phyloP scores from a whole-genome alignment of 257 asterid genomes.

The Lithospermum erythrorhizon region DNA sequence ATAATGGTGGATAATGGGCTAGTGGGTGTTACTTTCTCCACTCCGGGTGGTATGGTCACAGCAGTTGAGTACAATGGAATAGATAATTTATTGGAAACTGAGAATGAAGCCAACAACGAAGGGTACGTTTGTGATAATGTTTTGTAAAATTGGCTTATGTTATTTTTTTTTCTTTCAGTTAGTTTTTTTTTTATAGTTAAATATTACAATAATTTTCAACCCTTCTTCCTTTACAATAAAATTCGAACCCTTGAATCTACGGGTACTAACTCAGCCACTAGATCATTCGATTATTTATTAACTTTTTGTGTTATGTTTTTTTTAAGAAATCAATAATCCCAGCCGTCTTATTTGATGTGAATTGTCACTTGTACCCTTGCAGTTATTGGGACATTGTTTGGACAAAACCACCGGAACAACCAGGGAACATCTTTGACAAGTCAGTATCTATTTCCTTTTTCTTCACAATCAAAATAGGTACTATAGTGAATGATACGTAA shows the following conservation, averaged over 20 bases:
- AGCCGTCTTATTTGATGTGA: background rate
- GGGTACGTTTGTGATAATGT: slow-evolving; percentile 31
- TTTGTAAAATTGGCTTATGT: background rate
- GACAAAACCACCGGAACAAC: slow-evolving; percentile 24
- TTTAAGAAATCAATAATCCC: too few species aligned
- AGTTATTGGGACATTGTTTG: slow-evolving; percentile 90
- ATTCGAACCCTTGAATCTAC: too few species aligned
- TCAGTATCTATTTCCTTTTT: slow-evolving; percentile 10
- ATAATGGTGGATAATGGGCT: slow-evolving; percentile 60
- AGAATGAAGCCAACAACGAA: slow-evolving; percentile 28
- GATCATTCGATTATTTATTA: too few species aligned
- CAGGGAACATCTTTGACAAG: slow-evolving; percentile 32
- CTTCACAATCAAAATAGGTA: background rate
- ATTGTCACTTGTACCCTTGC: background rate
- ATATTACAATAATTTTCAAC: too few species aligned
- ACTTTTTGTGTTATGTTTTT: background rate
- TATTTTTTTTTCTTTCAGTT: too few species aligned
- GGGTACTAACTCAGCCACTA: too few species aligned
- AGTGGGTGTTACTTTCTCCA: slow-evolving; percentile 38
- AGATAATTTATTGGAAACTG: slow-evolving; percentile 42
- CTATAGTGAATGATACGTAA: too few species aligned
- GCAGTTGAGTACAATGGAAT: slow-evolving; percentile 51
- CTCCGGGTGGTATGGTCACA: slow-evolving; percentile 51
- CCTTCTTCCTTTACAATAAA: too few species aligned
- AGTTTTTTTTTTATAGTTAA: too few species aligned